Percentiles rank a stretch among this genome's conserved stretches.
Evolutionary conservation across 306 rosid species (phyloP).

Genomic region (Cicer chorassanicum): DNA sequence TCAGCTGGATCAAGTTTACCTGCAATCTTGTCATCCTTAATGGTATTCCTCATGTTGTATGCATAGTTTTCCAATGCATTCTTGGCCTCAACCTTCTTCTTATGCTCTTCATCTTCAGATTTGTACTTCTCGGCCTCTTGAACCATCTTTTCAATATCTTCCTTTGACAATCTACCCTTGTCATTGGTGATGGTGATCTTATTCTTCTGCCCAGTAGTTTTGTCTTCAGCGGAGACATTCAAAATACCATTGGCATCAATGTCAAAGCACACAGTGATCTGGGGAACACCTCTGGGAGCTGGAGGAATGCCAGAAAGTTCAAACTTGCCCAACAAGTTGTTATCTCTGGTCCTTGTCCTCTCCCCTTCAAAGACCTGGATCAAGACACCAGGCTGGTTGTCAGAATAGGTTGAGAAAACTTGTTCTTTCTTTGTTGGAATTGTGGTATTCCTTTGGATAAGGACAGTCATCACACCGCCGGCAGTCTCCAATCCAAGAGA

Average conservation of each 20-base stretch:
- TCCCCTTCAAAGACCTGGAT: constrained; percentile 77
- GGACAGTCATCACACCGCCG: constrained; percentile 73
- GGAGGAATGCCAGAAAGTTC: constrained; percentile 56
- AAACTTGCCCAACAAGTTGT: constrained; percentile 53
- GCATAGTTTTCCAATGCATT: constrained; percentile 59
- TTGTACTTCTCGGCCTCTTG: constrained; percentile 81
- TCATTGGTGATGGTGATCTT: constrained; percentile 76
- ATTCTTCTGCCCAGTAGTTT: constrained; percentile 73
- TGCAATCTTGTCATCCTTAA: constrained; percentile 70
- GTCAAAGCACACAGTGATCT: constrained; percentile 51
- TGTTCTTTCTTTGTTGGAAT: constrained; percentile 78
- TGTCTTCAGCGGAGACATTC: constrained; percentile 73
- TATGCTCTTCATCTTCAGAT: constrained; percentile 74
- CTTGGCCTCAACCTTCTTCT: constrained; percentile 71
- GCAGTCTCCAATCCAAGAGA: constrained; percentile 76
- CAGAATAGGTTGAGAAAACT: constrained; percentile 64
- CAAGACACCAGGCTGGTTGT: constrained; percentile 81
- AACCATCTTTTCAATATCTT: constrained; percentile 77
- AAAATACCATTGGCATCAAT: constrained; percentile 73
- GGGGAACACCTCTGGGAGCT: constrained; percentile 53
- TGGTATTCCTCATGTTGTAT: constrained; percentile 76
- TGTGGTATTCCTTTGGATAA: constrained; percentile 72
- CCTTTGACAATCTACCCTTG: constrained; percentile 75
- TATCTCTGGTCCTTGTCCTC: constrained; percentile 62
- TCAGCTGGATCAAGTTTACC: constrained; percentile 59